Evolutionary conservation across 805 yeast species (phyloP).

Genomic region (Kazachstania viticola): DNA sequence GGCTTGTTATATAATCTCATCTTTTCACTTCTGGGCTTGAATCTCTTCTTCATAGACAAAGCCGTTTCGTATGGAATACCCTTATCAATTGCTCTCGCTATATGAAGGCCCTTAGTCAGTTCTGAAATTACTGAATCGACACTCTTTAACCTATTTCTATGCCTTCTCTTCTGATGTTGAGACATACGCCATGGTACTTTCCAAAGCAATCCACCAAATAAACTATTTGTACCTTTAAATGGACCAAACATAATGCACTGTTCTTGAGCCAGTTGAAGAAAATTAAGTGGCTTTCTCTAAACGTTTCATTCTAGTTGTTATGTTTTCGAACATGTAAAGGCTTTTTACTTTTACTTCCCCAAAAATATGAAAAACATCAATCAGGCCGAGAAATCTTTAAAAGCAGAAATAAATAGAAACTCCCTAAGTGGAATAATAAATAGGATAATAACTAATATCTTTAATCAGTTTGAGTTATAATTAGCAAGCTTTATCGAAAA

Average conservation of each 20-base stretch:
- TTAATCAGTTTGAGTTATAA: background rate
- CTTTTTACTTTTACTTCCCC: too few relatives aligned
- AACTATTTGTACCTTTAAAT: slow-evolving; percentile 18
- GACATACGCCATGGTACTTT: slow-evolving; percentile 74
- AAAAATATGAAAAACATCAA: too few relatives aligned
- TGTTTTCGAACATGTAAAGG: too few relatives aligned
- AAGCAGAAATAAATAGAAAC: too few relatives aligned
- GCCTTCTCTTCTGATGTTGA: slow-evolving; percentile 67
- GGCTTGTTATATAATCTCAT: slow-evolving; percentile 24
- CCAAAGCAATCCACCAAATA: slow-evolving; percentile 32
- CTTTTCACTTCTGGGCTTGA: slow-evolving; percentile 19
- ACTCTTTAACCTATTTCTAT: slow-evolving; percentile 66
- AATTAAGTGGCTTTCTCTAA: too few relatives aligned
- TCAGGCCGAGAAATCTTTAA: too few relatives aligned
- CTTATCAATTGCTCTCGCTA: slow-evolving; percentile 14
- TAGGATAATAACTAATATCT: background rate
- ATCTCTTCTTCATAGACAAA: slow-evolving; percentile 6
- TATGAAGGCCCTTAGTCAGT: slow-evolving; percentile 22
- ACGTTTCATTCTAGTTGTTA: too few relatives aligned
- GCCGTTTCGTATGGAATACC: slow-evolving; percentile 15
- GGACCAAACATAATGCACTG: slow-evolving; percentile 18
- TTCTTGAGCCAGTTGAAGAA: too few relatives aligned
- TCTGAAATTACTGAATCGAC: slow-evolving; percentile 70
- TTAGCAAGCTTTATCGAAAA: background rate
- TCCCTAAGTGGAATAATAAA: too few relatives aligned